Percentiles rank a stretch among this genome's conserved stretches.
These are phyloP conservation scores for Caryopteris hybrid DNA, from an alignment of 305 asterid species.

Conservation along the genomic window DNA sequence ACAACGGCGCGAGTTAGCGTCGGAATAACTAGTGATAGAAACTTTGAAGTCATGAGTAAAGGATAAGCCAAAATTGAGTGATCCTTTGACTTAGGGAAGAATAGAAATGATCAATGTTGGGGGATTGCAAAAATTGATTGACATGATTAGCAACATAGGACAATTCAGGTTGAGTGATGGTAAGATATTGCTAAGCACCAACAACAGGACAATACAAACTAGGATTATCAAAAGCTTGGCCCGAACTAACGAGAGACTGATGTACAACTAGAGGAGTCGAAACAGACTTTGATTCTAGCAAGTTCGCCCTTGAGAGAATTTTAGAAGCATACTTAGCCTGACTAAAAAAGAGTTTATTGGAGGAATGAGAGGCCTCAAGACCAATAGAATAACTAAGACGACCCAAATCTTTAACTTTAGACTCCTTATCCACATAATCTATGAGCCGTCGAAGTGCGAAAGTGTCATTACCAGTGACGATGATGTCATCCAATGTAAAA, in stretches of 20 bases:
- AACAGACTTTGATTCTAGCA: not conserved
- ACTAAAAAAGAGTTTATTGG: not conserved
- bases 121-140: no score
- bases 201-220: no score
- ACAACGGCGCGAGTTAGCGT: no score
- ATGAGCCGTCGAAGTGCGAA: not conserved
- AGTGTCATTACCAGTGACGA: not conserved
- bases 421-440: not conserved
- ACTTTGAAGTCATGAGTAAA: no score
- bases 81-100: no score
- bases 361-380: not conserved
- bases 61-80: no score
- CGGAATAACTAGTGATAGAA: no score
- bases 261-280: not conserved
- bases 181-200: no score
- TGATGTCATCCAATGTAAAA: not conserved
- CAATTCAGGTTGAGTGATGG: no score
- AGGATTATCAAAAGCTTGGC: not conserved
- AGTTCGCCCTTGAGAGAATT: not conserved
- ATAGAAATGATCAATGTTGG: no score
- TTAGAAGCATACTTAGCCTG: not conserved
- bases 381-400: not conserved
- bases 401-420: not conserved
- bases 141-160: no score
- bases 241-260: not conserved